These are phyloP conservation scores for Rhodotorula sphaerocarpa DNA, from an alignment of 768 basidiomycete species.

Conservation along the genomic window DNA sequence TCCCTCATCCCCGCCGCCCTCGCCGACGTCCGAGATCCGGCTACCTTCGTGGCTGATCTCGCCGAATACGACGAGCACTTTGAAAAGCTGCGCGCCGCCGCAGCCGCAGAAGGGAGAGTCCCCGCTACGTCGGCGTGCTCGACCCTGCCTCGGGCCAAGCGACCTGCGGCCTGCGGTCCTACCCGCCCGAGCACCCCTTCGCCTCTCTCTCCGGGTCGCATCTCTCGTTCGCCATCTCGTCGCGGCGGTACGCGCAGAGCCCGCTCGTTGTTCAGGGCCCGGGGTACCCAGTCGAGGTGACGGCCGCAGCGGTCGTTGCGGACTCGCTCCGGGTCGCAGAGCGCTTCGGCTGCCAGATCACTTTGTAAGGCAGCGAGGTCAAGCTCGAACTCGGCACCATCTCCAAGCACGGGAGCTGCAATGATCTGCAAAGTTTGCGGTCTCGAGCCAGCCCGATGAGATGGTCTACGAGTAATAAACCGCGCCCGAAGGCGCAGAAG, in stretches of 20 bases:
- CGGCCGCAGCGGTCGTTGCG: slow-evolving; percentile 91
- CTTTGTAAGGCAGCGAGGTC: neutral
- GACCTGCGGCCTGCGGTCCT: no score
- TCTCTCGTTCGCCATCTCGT: slow-evolving; percentile 95
- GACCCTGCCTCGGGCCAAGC: slow-evolving; percentile 65
- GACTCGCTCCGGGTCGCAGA: slow-evolving; percentile 57
- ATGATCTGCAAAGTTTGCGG: no score
- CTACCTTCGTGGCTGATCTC: slow-evolving; percentile 70
- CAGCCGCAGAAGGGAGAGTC: slow-evolving; percentile 67
- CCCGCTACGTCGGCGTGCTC: slow-evolving; percentile 90
- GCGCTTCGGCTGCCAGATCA: slow-evolving; percentile 26
- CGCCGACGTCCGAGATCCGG: slow-evolving; percentile 60
- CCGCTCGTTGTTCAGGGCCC: slow-evolving; percentile 91
- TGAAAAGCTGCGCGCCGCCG: slow-evolving; percentile 62
- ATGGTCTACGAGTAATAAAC: no score
- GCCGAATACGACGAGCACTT: slow-evolving; percentile 74
- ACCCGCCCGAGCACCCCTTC: slow-evolving; percentile 80
- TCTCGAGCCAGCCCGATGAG: no score
- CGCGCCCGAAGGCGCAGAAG: no score
- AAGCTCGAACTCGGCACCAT: no score
- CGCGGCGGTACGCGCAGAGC: slow-evolving; percentile 72
- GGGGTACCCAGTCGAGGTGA: slow-evolving; percentile 90
- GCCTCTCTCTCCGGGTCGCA: slow-evolving; percentile 93
- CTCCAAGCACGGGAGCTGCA: no score
- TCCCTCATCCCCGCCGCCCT: slow-evolving; percentile 77